Evolutionary conservation across 306 rosid species (phyloP).

Genomic region (Ochetophila trinervis): DNA sequence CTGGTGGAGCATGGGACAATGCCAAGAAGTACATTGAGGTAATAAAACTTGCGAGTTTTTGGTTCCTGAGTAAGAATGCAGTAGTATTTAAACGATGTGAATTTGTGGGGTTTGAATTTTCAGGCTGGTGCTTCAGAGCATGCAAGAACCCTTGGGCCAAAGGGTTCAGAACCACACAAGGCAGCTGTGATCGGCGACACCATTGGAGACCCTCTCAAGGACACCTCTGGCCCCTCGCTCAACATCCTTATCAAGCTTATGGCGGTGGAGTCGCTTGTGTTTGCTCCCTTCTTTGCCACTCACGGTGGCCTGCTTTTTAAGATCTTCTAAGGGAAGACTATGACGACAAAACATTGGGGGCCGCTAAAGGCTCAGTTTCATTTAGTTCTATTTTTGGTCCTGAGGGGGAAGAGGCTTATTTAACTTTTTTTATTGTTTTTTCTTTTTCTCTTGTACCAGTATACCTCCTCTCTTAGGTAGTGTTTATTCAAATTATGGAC

Average conservation of each 20-base stretch:
- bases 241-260: slow-evolving; percentile 77
- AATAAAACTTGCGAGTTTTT: neutral
- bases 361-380: neutral
- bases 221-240: slow-evolving; percentile 75
- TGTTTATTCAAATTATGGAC: slow-evolving; percentile 19
- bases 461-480: slow-evolving; percentile 27
- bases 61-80: neutral
- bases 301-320: slow-evolving; percentile 72
- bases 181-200: slow-evolving; percentile 78
- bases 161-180: slow-evolving; percentile 70
- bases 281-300: slow-evolving; percentile 69
- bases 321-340: slow-evolving; percentile 30
- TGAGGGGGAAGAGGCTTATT: slow-evolving; percentile 23
- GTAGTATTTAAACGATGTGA: neutral
- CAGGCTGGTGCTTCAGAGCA: slow-evolving; percentile 74
- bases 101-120: slow-evolving; percentile 4
- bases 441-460: slow-evolving; percentile 28
- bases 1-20: slow-evolving; percentile 80
- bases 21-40: slow-evolving; percentile 85
- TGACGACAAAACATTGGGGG: neutral
- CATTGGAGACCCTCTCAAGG: slow-evolving; percentile 74
- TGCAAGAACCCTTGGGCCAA: slow-evolving; percentile 64
- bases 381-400: slow-evolving; percentile 29
- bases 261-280: slow-evolving; percentile 67
- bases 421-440: slow-evolving; percentile 1